These are phyloP conservation scores for Mariannaea sp. DNA, from an alignment of 2,329 filamentous ascomycete genomes.

Conservation along the genomic window DNA sequence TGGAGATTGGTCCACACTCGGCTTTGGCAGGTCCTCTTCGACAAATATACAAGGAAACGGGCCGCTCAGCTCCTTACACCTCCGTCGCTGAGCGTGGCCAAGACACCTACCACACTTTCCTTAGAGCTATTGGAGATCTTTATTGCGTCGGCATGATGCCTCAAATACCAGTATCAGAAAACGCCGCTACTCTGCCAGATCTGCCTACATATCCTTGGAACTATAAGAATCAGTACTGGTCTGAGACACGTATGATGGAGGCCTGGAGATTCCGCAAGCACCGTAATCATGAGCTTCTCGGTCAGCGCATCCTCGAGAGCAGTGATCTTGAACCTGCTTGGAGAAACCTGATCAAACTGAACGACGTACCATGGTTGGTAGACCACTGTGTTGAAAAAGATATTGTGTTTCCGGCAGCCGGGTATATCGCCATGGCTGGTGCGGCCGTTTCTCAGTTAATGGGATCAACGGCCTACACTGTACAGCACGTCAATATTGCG, in stretches of 20 bases:
- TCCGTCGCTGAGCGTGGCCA: neutral
- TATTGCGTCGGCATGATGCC: neutral
- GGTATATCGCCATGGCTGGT: neutral
- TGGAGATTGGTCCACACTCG: constrained; percentile 33
- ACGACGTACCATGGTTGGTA: constrained; percentile 45
- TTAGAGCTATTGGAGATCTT: neutral
- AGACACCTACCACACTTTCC: neutral
- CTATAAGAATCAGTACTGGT: neutral
- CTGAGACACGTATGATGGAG: neutral
- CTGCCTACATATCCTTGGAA: constrained; percentile 2
- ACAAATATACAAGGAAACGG: constrained; percentile 32
- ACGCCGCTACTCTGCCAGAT: neutral
- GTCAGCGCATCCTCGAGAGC: constrained; percentile 14
- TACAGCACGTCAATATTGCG: neutral
- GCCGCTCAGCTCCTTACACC: neutral
- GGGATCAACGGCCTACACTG: neutral
- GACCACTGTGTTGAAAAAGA: constrained; percentile 40
- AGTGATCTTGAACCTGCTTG: constrained; percentile 18
- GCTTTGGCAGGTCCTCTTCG: constrained; percentile 28
- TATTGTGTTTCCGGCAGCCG: neutral
- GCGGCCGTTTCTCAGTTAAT: neutral
- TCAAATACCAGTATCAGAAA: too few relatives aligned
- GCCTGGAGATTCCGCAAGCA: neutral
- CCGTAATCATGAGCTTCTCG: constrained; percentile 14
- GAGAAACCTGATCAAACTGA: constrained; percentile 24